A percentile compares a stretch with the other conserved stretches of the same genome.
Conservation (phyloP, 2,329 filamentous ascomycete species). For the Rutstroemia sp. region DNA sequence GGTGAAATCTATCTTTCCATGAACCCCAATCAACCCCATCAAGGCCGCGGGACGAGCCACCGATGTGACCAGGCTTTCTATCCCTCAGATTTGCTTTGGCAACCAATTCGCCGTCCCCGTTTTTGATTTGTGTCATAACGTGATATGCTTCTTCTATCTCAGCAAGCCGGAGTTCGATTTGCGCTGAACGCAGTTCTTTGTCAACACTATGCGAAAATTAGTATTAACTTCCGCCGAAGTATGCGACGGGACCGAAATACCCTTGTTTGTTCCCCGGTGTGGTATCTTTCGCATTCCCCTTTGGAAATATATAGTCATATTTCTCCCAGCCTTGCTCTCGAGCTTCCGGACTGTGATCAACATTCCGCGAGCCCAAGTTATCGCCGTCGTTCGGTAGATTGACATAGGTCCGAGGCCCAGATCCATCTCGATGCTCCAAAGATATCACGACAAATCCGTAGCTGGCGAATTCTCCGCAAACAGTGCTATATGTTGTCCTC, state of each 20-base stretch:
- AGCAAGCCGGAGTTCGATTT: slow-evolving; percentile 54
- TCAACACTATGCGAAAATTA: slow-evolving; percentile 40
- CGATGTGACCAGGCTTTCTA: slow-evolving; percentile 43
- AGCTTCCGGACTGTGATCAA: slow-evolving; percentile 30
- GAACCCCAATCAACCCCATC: slow-evolving; percentile 46
- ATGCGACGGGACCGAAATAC: not conserved
- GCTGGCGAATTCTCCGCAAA: slow-evolving; percentile 60
- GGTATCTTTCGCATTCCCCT: slow-evolving; percentile 44
- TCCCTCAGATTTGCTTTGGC: no score
- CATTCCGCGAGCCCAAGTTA: slow-evolving; percentile 28
- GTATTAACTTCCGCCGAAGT: not conserved
- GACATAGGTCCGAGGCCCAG: slow-evolving; percentile 52
- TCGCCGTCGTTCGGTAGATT: slow-evolving; percentile 42
- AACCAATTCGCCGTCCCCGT: slow-evolving; percentile 44
- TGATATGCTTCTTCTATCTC: slow-evolving; percentile 58
- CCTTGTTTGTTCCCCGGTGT: slow-evolving; percentile 49
- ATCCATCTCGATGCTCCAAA: slow-evolving; percentile 59
- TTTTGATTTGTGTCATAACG: slow-evolving; percentile 46
- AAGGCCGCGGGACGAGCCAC: slow-evolving; percentile 51
- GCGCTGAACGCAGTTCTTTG: slow-evolving; percentile 48
- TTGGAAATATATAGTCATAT: slow-evolving; percentile 57
- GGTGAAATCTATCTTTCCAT: slow-evolving; percentile 50
- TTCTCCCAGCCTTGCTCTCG: slow-evolving; percentile 37
- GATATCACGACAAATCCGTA: slow-evolving; percentile 59
- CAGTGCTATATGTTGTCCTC: slow-evolving; percentile 52